phyloP scores from a whole-genome alignment of 139 green algal species.

The Ettlia oleoabundans region DNA sequence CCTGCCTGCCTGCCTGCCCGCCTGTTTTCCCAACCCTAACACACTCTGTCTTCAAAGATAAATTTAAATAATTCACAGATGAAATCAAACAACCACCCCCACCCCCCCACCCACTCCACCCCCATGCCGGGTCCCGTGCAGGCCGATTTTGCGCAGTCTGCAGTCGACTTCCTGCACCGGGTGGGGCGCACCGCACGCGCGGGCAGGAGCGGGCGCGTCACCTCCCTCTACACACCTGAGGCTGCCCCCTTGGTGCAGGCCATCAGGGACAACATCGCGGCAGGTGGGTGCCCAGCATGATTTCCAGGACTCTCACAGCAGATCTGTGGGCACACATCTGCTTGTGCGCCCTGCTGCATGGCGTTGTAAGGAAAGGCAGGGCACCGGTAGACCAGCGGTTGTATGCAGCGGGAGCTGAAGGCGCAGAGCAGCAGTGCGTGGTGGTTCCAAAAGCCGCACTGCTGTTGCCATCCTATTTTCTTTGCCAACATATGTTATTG shows the following conservation, averaged over 20 bases:
- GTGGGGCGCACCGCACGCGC: constrained; percentile 85
- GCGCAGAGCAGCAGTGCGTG: too few relatives aligned
- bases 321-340: background rate
- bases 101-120: background rate
- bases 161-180: constrained; percentile 95
- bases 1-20: too few relatives aligned
- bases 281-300: constrained; percentile 33
- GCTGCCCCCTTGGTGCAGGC: constrained; percentile 70
- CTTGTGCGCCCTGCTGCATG: too few relatives aligned
- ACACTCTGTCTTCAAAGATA: too few relatives aligned
- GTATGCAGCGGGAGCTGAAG: too few relatives aligned
- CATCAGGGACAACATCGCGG: constrained; percentile 62
- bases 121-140: constrained; percentile 43
- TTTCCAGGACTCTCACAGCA: background rate
- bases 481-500: background rate
- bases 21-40: too few relatives aligned
- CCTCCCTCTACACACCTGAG: constrained; percentile 75
- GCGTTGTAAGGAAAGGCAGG: too few relatives aligned
- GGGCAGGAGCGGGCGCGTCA: constrained; percentile 79
- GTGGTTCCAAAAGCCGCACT: too few relatives aligned
- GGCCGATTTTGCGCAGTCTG: constrained; percentile 91
- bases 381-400: too few relatives aligned
- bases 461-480: too few relatives aligned
- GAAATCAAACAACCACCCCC: background rate
- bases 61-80: too few relatives aligned